Conservation (phyloP, 2,329 filamentous ascomycete species). For the Phoma sp. region DNA sequence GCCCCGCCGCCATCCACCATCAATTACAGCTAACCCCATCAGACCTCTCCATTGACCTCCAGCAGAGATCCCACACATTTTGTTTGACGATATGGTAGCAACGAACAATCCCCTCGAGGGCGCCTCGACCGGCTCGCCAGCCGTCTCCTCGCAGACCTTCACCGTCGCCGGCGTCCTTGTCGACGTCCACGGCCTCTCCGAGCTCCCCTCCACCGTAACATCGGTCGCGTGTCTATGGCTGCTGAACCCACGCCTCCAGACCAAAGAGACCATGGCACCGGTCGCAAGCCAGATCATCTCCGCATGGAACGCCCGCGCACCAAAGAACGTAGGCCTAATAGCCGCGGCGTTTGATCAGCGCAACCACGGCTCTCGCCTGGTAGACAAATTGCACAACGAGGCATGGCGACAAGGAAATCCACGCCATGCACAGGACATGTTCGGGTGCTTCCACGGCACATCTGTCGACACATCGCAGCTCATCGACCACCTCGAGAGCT, state of each 20-base stretch:
- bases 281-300: slow-evolving; percentile 72
- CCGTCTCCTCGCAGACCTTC: slow-evolving; percentile 68
- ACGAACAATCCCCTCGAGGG: slow-evolving; percentile 45
- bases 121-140: slow-evolving; percentile 33
- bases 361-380: slow-evolving; percentile 81
- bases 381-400: slow-evolving; percentile 72
- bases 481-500: slow-evolving; percentile 78
- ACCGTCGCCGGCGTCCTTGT: slow-evolving; percentile 79
- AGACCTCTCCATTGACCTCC: neutral
- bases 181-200: slow-evolving; percentile 80
- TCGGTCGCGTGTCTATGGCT: slow-evolving; percentile 86
- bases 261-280: slow-evolving; percentile 74
- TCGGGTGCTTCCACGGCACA: slow-evolving; percentile 74
- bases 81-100: slow-evolving; percentile 33
- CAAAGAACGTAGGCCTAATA: slow-evolving; percentile 65
- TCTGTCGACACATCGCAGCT: slow-evolving; percentile 76
- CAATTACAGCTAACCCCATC: neutral
- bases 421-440: slow-evolving; percentile 91
- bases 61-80: too few species aligned
- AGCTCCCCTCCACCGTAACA: slow-evolving; percentile 64
- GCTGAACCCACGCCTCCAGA: slow-evolving; percentile 77
- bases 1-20: slow-evolving; percentile 3
- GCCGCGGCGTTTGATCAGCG: slow-evolving; percentile 89
- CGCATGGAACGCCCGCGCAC: slow-evolving; percentile 66
- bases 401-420: slow-evolving; percentile 81